Conservation (phyloP, 352 stramenopile genomes). For the Phytophthora sp. region DNA sequence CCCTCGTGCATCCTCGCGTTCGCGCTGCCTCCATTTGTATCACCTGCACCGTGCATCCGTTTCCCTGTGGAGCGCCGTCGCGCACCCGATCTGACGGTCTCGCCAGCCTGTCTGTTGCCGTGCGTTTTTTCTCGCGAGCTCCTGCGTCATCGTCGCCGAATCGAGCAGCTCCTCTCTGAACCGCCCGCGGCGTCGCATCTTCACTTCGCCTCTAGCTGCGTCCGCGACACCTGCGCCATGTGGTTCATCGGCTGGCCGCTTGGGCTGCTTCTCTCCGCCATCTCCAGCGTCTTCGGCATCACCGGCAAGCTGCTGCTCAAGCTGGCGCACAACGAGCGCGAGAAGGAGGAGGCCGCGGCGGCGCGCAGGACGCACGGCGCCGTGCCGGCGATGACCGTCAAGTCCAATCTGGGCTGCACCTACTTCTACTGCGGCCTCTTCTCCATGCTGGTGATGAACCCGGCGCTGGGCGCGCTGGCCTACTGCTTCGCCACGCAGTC, state of each 20-base stretch:
- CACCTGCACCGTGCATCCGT: no score
- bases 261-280: slow-evolving; percentile 72
- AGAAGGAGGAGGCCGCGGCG: slow-evolving; percentile 57
- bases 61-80: no score
- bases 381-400: slow-evolving; percentile 10
- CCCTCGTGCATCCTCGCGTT: no score
- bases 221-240: slow-evolving; percentile 12
- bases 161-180: slow-evolving; percentile 21
- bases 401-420: slow-evolving; percentile 52
- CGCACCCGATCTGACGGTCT: slow-evolving; percentile 5
- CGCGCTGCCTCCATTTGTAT: no score
- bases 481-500: slow-evolving; percentile 86
- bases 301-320: slow-evolving; percentile 85
- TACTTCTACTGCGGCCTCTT: slow-evolving; percentile 78
- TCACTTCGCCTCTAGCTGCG: slow-evolving; percentile 1
- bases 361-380: slow-evolving; percentile 28
- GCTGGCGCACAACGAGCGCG: slow-evolving; percentile 75
- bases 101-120: slow-evolving; percentile 6
- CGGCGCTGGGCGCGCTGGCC: slow-evolving; percentile 59
- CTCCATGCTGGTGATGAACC: slow-evolving; percentile 83
- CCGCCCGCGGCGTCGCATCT: slow-evolving; percentile 12
- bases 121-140: slow-evolving; percentile 20
- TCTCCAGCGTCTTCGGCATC: slow-evolving; percentile 84
- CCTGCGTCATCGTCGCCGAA: slow-evolving; percentile 28
- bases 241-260: slow-evolving; percentile 77